Evolutionary conservation across 2,329 filamentous ascomycete genomes (phyloP), one percentile per base, ranked within the genome.

Genomic region (Arachnopeziza araneosa): DNA sequence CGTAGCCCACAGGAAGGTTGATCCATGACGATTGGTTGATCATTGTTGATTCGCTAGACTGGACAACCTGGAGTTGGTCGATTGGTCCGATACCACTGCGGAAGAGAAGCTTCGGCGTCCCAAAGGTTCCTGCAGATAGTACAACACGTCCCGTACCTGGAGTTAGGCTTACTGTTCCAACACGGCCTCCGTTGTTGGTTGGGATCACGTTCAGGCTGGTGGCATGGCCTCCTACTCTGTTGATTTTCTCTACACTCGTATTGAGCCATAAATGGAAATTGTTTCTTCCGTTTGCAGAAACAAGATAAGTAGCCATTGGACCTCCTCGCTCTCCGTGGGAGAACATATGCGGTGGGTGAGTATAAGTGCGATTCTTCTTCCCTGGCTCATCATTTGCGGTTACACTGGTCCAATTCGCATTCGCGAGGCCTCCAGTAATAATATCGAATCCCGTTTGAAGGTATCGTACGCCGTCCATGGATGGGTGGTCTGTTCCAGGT

Each of bases 251-350:
- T n/a, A 89, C 87, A 52, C 82, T 79, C 2, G 86, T 88, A 69
- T 86, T 84, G 22, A 82, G 82, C 78, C 83, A 84, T 53, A 91
- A 75, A 57, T 83, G 79, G 74, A 91, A 91, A 75, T 90, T 89
- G 49, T 76, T 73, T 61, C 84, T 79, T 50, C 76, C 75, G 54
- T 79, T 77, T 1, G 86, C 86, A 21, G 80, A 78, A 3, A 86
- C 83, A 1, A 91, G 81, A 68, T 91, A 91, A 0, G 88, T 89
- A 9, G 84, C 84, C 70, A 91, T 77, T 17, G 88, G 88, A 0
- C 89, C 88, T 52, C 84, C 84, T 61, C 88, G 79, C 72, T 89
- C 84, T 56, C 86, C 87, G 52, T 85, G 75, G 5, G 77, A 76
- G 70, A 85, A 89, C 84, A 90, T 88, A 76, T 84, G 89, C 24